Evolutionary conservation across 106 monocot genomes (phyloP), one percentile per base, ranked within the genome.

Genomic region (Acorus gramineus): DNA sequence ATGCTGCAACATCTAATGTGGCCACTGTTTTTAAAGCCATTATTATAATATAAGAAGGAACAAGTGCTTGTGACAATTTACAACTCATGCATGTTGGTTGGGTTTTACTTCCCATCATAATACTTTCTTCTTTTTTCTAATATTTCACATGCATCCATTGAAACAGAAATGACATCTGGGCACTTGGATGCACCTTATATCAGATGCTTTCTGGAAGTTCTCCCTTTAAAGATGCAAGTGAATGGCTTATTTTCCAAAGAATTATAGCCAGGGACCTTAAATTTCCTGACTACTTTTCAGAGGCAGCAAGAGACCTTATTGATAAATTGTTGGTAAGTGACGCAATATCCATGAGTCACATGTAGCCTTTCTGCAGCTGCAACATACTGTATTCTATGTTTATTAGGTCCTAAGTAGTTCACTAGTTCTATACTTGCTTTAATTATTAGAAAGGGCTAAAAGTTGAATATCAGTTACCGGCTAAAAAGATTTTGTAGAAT

Each of bases 191-290:
- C 75, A 99, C 98, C 62, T 68, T 99, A 63, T 89, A 92, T 80
- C 98, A 99, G 72, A 92, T 99, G 98, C 92, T 99, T 57, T 81
- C 84, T 70, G 98, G 98, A 64, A 74, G 83, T 62, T 83, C 98
- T 66, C 98, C 98, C 4, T 99, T 99, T 73, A 88, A 86, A 81
- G 98, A 89, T 84, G 79, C 81, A 61, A 92, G 79, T 73, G 98
- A 92, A 66, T 99, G 92, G 98, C 85, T 99, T 63, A 92, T 92
- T 61, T 99, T 99, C 66, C 92, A 99, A 72, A 81, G 85, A 70
- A 92, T 92, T 55, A 89, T 92, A 49, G 85, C 88, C 8, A 81
- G 88, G 46, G 98, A 92, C 60, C 72, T 99, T 42, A 88, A 72
- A 47, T 84, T 99, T 57, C 85, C 98, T 44, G 87, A 99, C 42